Evolutionary conservation across 2,329 filamentous ascomycete species (phyloP).

Genomic region (Ceratocystis huliohia): DNA sequence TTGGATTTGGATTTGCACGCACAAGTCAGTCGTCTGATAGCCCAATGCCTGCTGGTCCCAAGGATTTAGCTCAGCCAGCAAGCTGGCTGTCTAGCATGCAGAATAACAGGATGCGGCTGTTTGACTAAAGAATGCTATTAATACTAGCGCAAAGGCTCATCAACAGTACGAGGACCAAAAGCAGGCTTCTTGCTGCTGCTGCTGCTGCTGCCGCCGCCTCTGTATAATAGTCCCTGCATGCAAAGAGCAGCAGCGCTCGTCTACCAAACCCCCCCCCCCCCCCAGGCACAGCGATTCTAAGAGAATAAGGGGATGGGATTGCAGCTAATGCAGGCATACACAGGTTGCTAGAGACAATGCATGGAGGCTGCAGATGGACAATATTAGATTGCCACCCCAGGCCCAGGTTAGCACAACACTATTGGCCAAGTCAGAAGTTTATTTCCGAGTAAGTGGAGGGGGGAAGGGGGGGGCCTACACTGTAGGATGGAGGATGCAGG

Average conservation of each 20-base stretch:
- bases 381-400: conserved; percentile 1
- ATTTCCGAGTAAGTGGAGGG: background rate
- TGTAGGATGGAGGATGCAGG: background rate
- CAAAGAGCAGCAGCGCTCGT: background rate
- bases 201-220: no score
- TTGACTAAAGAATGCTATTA: no score
- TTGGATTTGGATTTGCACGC: background rate
- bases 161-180: no score
- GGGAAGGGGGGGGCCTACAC: background rate
- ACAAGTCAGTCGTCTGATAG: no score
- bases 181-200: no score
- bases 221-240: no score
- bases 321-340: conserved; percentile 1
- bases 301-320: conserved; percentile 1
- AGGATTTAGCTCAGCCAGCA: no score
- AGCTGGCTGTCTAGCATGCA: no score
- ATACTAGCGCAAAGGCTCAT: no score
- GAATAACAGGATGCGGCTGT: no score
- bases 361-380: conserved; percentile 7
- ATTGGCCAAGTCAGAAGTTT: background rate
- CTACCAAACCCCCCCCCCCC: background rate
- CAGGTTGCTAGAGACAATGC: conserved; percentile 1
- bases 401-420: background rate
- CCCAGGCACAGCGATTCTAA: background rate
- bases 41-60: no score